A percentile compares a stretch with the other conserved stretches of the same genome.
Conservation (phyloP, 2,329 filamentous ascomycete species). For the Colletotrichum tanaceti region DNA sequence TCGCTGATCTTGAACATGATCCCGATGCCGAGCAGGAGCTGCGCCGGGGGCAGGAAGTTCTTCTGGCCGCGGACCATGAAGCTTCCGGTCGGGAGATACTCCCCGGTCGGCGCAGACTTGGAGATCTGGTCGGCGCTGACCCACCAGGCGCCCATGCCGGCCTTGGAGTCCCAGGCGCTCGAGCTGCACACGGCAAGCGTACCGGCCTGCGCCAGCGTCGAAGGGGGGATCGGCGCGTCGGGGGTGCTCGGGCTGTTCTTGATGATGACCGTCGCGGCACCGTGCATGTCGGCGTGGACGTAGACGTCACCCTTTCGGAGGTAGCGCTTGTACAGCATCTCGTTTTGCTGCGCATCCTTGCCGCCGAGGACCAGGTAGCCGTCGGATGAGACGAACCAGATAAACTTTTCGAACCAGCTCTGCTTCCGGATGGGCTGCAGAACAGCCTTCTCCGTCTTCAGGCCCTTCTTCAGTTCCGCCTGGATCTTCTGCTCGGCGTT, state of each 20-base stretch:
- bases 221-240: conserved; percentile 89
- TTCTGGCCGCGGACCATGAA: conserved; percentile 89
- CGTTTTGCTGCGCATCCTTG: conserved; percentile 88
- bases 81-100: conserved; percentile 80
- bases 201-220: conserved; percentile 91
- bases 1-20: conserved; percentile 91
- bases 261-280: conserved; percentile 86
- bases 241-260: conserved; percentile 85
- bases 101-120: conserved; percentile 83
- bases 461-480: conserved; percentile 83
- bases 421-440: conserved; percentile 84
- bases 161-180: conserved; percentile 95
- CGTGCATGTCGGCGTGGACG: conserved; percentile 88
- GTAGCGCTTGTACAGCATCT: conserved; percentile 89
- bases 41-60: conserved; percentile 89
- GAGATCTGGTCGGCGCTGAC: conserved; percentile 90
- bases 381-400: conserved; percentile 95
- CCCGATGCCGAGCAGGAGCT: conserved; percentile 87
- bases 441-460: conserved; percentile 92
- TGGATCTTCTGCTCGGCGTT: conserved; percentile 90
- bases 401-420: conserved; percentile 97
- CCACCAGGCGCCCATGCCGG: conserved; percentile 97
- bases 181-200: conserved; percentile 86
- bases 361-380: conserved; percentile 92
- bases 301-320: conserved; percentile 91